phyloP scores from a whole-genome alignment of 2,329 filamentous ascomycete species.

The Rosellinia necatrix region DNA sequence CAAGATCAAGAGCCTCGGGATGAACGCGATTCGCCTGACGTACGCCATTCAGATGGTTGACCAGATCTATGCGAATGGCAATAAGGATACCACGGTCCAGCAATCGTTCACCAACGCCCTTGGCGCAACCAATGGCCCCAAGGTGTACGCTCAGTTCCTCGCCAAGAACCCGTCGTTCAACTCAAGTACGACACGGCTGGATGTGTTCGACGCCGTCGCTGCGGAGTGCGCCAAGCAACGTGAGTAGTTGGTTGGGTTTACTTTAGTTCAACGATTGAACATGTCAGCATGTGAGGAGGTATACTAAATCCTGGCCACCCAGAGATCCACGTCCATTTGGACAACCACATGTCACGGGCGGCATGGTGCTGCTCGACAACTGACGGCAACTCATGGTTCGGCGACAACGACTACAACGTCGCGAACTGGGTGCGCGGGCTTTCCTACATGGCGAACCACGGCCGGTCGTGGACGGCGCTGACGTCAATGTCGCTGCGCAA shows the following conservation, averaged over 20 bases:
- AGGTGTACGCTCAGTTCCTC: slow-evolving; percentile 56
- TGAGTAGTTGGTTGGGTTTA: too few species aligned
- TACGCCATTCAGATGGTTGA: slow-evolving; percentile 70
- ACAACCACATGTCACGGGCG: slow-evolving; percentile 64
- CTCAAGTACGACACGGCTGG: slow-evolving; percentile 51
- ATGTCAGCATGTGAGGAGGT: background rate
- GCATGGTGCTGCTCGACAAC: slow-evolving; percentile 60
- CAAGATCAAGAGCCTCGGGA: slow-evolving; percentile 62
- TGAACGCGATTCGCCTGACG: slow-evolving; percentile 67
- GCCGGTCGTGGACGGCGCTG: slow-evolving; percentile 52
- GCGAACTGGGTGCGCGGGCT: slow-evolving; percentile 65
- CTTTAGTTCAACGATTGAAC: too few species aligned
- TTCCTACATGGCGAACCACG: slow-evolving; percentile 63
- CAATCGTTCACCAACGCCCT: slow-evolving; percentile 51
- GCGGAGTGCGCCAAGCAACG: slow-evolving; percentile 57
- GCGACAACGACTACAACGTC: slow-evolving; percentile 62
- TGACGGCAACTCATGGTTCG: slow-evolving; percentile 66
- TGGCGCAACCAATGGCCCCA: slow-evolving; percentile 57
- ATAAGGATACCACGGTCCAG: slow-evolving; percentile 51
- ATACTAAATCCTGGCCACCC: slow-evolving; percentile 1
- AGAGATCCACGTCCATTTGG: slow-evolving; percentile 61
- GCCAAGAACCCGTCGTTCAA: slow-evolving; percentile 62
- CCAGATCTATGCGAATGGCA: slow-evolving; percentile 56
- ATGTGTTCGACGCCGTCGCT: slow-evolving; percentile 66
- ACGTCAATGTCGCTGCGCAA: slow-evolving; percentile 59